These are phyloP conservation scores for Rhodotorula sp. DNA, from an alignment of 1,284 basidiomycete genomes.

Conservation along the genomic window DNA sequence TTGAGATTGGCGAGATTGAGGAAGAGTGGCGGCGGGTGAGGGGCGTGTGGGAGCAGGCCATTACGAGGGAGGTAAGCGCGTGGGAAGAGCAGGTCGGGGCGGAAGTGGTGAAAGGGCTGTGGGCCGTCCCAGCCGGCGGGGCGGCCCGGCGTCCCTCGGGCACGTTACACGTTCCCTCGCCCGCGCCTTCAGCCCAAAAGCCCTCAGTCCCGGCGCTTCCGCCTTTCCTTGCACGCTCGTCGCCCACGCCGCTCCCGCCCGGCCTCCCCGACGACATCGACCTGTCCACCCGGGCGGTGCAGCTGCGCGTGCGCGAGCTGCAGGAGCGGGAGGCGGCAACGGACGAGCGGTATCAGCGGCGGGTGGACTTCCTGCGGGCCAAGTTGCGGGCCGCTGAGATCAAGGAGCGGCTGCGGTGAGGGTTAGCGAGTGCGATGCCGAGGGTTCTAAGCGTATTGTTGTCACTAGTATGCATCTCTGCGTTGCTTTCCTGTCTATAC, in stretches of 20 bases:
- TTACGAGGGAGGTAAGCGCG: not conserved
- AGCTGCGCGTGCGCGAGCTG: not conserved
- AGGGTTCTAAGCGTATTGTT: not conserved
- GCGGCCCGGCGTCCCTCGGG: no score
- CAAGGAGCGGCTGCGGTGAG: slow-evolving; percentile 6
- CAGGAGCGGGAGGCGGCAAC: not conserved
- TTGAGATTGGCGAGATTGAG: slow-evolving; percentile 25
- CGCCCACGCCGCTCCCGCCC: not conserved
- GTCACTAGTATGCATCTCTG: not conserved
- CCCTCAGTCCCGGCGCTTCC: no score
- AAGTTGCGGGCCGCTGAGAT: slow-evolving; percentile 9
- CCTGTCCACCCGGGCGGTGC: not conserved
- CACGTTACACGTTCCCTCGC: no score
- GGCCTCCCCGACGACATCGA: slow-evolving; percentile 4
- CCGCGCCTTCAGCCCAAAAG: no score
- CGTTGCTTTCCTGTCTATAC: not conserved
- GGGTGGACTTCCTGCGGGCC: slow-evolving; percentile 12
- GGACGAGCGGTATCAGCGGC: slow-evolving; percentile 13
- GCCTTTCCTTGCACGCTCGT: not conserved
- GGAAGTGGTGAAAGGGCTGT: not conserved
- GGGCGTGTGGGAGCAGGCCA: slow-evolving; percentile 6
- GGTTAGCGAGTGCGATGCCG: no score
- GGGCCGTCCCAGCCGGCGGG: not conserved
- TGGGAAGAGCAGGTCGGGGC: slow-evolving; percentile 13
- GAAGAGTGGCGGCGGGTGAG: slow-evolving; percentile 26